Percentiles rank a stretch among this genome's conserved stretches.
These are phyloP conservation scores for Dysphania ambrosioides DNA, from an alignment of 148 eudicot genomes.

Conservation along the genomic window DNA sequence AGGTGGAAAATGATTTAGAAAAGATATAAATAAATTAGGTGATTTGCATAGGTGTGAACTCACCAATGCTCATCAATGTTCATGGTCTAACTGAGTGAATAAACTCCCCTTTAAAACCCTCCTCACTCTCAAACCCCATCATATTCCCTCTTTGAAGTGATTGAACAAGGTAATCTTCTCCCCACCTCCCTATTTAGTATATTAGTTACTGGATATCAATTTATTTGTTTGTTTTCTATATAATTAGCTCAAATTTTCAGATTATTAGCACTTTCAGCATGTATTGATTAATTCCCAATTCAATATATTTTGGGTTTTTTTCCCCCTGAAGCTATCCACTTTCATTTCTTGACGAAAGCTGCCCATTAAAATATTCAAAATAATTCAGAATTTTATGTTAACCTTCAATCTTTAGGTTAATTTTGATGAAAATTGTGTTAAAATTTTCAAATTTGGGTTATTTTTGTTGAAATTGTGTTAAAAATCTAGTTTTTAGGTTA, in stretches of 20 bases:
- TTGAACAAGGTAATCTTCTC: not conserved
- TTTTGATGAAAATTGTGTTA: not conserved
- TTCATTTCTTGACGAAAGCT: not conserved
- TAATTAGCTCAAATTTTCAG: not conserved
- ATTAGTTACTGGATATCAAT: too few species aligned
- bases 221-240: not conserved
- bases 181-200: not conserved
- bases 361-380: not conserved
- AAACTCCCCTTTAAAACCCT: too few species aligned
- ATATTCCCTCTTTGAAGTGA: not conserved
- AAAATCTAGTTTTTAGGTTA: not conserved
- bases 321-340: not conserved
- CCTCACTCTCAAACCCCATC: not conserved
- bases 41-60: too few species aligned
- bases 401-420: not conserved
- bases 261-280: not conserved
- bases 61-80: too few species aligned
- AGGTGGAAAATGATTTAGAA: too few species aligned
- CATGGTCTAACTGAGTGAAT: too few species aligned
- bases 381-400: not conserved
- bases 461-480: too few species aligned
- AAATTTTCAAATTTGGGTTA: not conserved
- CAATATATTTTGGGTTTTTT: not conserved
- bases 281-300: not conserved
- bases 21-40: too few species aligned